A percentile compares a stretch with the other conserved stretches of the same genome.
phyloP scores from a whole-genome alignment of 345 rosid species.

The Citrus maxima region DNA sequence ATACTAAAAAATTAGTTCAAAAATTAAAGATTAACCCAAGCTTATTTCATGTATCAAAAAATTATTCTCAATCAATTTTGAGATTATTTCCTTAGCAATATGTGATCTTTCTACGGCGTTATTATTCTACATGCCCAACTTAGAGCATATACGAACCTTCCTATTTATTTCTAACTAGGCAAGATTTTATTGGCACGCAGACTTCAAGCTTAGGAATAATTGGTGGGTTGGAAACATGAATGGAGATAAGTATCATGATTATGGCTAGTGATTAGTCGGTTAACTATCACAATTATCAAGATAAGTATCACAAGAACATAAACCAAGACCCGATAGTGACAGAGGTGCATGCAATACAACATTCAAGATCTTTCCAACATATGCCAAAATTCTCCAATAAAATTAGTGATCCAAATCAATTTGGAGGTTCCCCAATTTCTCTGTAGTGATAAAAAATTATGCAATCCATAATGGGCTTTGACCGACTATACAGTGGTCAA shows the following conservation, averaged over 20 bases:
- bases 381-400: neutral
- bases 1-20: neutral
- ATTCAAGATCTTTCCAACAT: neutral
- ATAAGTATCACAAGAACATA: neutral
- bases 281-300: neutral
- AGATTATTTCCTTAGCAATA: neutral
- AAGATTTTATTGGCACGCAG: neutral
- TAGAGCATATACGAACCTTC: neutral
- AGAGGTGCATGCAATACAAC: neutral
- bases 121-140: too few species aligned
- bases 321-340: neutral
- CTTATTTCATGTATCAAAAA: too few species aligned
- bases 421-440: neutral
- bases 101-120: too few species aligned
- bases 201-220: neutral
- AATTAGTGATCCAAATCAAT: neutral
- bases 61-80: neutral
- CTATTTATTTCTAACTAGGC: neutral
- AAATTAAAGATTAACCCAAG: neutral
- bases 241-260: neutral
- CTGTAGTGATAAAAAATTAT: neutral
- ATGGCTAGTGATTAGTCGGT: neutral
- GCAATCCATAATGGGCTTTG: neutral
- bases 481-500: neutral
- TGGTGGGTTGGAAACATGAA: neutral